These are phyloP conservation scores for Jackrogersella minutella DNA, from an alignment of 495 filamentous ascomycete species.

Conservation along the genomic window DNA sequence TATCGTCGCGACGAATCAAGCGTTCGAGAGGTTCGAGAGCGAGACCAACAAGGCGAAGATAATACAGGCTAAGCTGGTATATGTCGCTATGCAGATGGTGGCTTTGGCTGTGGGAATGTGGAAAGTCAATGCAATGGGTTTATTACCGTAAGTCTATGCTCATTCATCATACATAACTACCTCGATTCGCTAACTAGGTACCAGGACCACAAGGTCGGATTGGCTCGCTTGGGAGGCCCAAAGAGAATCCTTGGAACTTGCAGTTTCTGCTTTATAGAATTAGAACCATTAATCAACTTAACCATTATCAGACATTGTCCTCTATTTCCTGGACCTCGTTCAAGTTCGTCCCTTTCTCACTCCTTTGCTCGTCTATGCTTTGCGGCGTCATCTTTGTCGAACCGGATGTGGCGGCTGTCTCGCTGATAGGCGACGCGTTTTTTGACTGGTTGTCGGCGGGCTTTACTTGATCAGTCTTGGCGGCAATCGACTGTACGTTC, in stretches of 20 bases:
- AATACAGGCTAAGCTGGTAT: slow-evolving; percentile 81
- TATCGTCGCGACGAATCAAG: slow-evolving; percentile 75
- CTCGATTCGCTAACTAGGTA: slow-evolving; percentile 41
- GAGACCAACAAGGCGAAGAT: slow-evolving; percentile 76
- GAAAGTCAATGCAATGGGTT: slow-evolving; percentile 97
- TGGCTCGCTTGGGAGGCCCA: slow-evolving; percentile 95
- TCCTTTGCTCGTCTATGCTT: background rate
- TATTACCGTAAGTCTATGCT: slow-evolving; percentile 77
- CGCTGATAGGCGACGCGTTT: background rate
- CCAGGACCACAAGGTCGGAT: slow-evolving; percentile 90
- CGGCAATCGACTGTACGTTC: slow-evolving; percentile 12
- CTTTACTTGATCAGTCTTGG: background rate
- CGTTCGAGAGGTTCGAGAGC: slow-evolving; percentile 88
- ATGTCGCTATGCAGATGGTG: slow-evolving; percentile 84
- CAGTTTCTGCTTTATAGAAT: slow-evolving; percentile 63
- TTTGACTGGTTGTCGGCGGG: background rate
- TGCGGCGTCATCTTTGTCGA: slow-evolving; percentile 5
- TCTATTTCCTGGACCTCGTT: background rate
- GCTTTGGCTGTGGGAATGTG: slow-evolving; percentile 87
- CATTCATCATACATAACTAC: background rate
- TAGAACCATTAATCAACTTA: slow-evolving; percentile 2
- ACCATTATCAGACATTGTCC: background rate
- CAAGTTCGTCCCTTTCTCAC: background rate
- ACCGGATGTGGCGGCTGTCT: slow-evolving; percentile 26
- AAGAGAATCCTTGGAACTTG: slow-evolving; percentile 76